Base-by-base conservation (phyloP, 2,329 filamentous ascomycete genomes). In the Hypocrella siamensis region DNA sequence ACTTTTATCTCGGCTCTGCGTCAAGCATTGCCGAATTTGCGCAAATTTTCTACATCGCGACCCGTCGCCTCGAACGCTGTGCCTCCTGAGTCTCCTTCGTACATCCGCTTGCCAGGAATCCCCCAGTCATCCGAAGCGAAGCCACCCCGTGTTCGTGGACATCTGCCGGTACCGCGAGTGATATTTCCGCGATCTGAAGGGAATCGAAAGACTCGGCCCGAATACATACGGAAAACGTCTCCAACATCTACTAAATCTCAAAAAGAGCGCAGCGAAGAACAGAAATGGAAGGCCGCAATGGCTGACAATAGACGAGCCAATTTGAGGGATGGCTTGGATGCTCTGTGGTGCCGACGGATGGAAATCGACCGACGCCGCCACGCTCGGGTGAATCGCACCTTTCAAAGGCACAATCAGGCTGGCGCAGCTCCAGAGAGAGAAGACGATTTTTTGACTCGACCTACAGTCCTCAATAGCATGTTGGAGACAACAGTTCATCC, bases 41-140 rank as follows among this genome's bases (percentile, higher is more conserved):
- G 52, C 35, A 39, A 40, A 21, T 52, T 58, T 36, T 54, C 53
- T 16, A 49, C 48, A 6, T 52, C 52, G 17, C 40, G 49, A 31
- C 40, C 51, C 29, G 53, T 56, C 46, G 35, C 49, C 47, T 57
- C 57, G 31, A 63, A 71, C 37, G 60, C 62, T 29, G 80, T 86
- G 40, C 78, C 79, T 14, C 88, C 90, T 30, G 82, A 94, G 52
- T 93, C 85, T 22, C 88, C 90, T 29, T 70, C 71, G 41, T 96
- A 80, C 62, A 80, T 96, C 57, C 75, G 83, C 42, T 64, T 94
- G 34, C 88, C 86, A 30, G 65, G 67, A 42, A 70, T 80, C 30
- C 68, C 74, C n/a, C 84, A 93, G 52, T 73, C 77, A 31, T 65
- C 70, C 19, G 61, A 69, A 42, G 50, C 50, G 11, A 57, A 53